These are phyloP conservation scores for Papilionanthe hybrid DNA, from an alignment of 116 monocot species.

Conservation along the genomic window DNA sequence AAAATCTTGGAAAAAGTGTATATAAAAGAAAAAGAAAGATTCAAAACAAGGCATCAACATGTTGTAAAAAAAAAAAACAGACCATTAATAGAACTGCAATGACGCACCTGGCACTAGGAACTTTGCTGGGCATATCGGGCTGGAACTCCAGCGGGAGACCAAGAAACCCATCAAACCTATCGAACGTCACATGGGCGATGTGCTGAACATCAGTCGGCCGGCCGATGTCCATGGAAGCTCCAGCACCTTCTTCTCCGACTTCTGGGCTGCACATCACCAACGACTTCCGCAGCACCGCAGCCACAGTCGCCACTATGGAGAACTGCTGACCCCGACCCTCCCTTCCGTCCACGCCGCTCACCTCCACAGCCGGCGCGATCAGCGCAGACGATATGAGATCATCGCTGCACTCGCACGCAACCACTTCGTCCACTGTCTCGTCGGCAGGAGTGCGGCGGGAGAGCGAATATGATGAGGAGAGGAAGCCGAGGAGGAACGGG, in stretches of 20 bases:
- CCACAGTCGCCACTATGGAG: constrained; percentile 8
- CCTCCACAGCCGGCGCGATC: not conserved
- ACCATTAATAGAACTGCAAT: not conserved
- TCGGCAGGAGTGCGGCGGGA: not conserved
- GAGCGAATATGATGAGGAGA: not conserved
- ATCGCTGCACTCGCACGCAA: not conserved
- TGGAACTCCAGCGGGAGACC: constrained; percentile 21
- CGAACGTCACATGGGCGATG: constrained; percentile 24
- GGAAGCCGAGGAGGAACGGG: not conserved
- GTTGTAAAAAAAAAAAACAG: not conserved
- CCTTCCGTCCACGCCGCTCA: not conserved
- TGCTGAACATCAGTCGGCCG: constrained; percentile 22
- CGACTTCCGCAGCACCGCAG: constrained; percentile 13
- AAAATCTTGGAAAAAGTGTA: not conserved
- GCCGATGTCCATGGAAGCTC: constrained; percentile 13
- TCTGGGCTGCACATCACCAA: constrained; percentile 16
- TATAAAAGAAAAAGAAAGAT: too few relatives aligned
- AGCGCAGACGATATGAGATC: not conserved
- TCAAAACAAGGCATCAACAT: not conserved
- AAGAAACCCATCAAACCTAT: constrained; percentile 23
- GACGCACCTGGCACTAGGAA: constrained; percentile 1
- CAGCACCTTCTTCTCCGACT: constrained; percentile 3
- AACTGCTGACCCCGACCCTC: constrained; percentile 2
- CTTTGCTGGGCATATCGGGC: constrained; percentile 14
- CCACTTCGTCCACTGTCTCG: not conserved